Conservation (phyloP, 2,329 filamentous ascomycete species). For the Beauveria sp. region DNA sequence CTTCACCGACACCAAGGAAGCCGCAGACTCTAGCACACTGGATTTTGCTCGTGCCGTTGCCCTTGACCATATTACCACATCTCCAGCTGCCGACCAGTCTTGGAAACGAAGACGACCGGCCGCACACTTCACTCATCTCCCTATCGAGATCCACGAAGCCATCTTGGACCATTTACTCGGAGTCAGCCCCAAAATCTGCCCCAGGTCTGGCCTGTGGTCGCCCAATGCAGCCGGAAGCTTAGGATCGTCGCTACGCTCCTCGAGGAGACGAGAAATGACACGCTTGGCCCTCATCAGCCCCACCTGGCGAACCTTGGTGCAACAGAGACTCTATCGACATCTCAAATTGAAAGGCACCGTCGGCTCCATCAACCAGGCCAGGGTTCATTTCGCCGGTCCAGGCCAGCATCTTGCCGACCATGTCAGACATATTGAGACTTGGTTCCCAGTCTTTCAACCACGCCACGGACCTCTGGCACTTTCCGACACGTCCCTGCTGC, state of each 20-base stretch:
- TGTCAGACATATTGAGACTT: constrained; percentile 67
- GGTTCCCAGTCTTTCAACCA: constrained; percentile 68
- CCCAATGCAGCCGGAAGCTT: constrained; percentile 50
- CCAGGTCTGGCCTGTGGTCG: constrained; percentile 47
- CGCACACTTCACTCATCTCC: constrained; percentile 44
- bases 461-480: constrained; percentile 37
- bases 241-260: constrained; percentile 59
- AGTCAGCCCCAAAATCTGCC: constrained; percentile 48
- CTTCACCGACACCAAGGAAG: constrained; percentile 36
- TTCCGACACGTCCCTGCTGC: constrained; percentile 38
- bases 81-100: background rate
- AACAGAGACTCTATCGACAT: constrained; percentile 66
- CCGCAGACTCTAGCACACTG: constrained; percentile 22
- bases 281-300: constrained; percentile 55
- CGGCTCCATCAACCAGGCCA: constrained; percentile 52
- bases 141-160: constrained; percentile 64
- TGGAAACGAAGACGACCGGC: constrained; percentile 14
- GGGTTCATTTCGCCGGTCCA: constrained; percentile 51
- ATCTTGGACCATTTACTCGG: constrained; percentile 67
- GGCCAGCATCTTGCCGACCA: constrained; percentile 50
- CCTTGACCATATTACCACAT: constrained; percentile 7
- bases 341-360: constrained; percentile 68
- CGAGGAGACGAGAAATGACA: constrained; percentile 58
- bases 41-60: constrained; percentile 21
- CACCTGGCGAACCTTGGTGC: constrained; percentile 60